Base-by-base conservation (phyloP, 1,139 yeast genomes). In the Blastobotrys malaysiensis region DNA sequence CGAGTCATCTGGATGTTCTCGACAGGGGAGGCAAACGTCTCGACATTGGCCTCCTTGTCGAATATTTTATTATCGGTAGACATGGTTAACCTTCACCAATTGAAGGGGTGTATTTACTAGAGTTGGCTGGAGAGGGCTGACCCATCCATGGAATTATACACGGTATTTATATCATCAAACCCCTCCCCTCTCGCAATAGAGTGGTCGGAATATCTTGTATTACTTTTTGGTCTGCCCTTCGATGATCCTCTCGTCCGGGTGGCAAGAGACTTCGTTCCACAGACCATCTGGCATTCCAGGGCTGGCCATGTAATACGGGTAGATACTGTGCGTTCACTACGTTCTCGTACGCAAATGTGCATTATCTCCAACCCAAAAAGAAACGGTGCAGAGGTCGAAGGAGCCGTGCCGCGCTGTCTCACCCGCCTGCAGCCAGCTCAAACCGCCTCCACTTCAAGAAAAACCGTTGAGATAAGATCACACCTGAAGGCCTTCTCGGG, bases 1-100 rank as follows among this genome's bases (percentile, higher is more conserved):
- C 58, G 46, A 14, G 61, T 51, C 7, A 50, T 51, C 22, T 48
- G 19, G 5, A 43, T 50, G 16, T 46, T 16, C 21, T 46, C 53
- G 49, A 53, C 46, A 13, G 43, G 26, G 22, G 49, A 36, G 16
- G 46, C 27, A 36, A 24, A 14, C 39, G 39, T 31, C 16, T 31
- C 39, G 16, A 31, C 51, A 16, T 27, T 24, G 27, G 21, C 36
- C n/a, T 20, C 50, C 31, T 31, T 31, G 39, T 31, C 39, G 16
- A 31, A 31, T n/a, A 31, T 16, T n/a, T 31, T 31, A 13, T 31
- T 31, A 13, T 31, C 39, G n/a, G 6, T 16, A n/a, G 39, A 31
- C 39, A 31, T 31, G 14, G 13, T 26, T 11, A 11, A 26, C 36
- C 5, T 6, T 26, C 36, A 31, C 7, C 16, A 21, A 27, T 46